A percentile compares a stretch with the other conserved stretches of the same genome.
Conservation (phyloP, 179 eudicot genomes). For the Patellifolia procumbens region DNA sequence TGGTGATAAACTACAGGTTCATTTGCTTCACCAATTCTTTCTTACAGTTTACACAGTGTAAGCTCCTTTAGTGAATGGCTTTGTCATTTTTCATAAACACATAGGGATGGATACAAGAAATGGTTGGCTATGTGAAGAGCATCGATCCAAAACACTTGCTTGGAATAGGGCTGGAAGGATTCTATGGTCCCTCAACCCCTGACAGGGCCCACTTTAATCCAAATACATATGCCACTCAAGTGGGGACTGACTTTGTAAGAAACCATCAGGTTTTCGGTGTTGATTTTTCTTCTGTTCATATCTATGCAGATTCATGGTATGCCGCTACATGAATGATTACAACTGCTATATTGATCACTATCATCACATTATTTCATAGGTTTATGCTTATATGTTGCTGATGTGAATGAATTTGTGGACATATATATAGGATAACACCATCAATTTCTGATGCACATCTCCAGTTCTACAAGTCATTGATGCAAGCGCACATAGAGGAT, state of each 20-base stretch:
- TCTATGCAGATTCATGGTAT: conserved; percentile 94
- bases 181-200: conserved; percentile 80
- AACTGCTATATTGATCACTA: too few relatives aligned
- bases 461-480: conserved; percentile 68
- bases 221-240: conserved; percentile 53
- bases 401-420: not conserved
- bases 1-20: conserved; percentile 80
- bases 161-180: conserved; percentile 89
- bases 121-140: conserved; percentile 72
- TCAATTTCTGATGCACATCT: conserved; percentile 47
- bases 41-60: not conserved
- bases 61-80: too few relatives aligned
- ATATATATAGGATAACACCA: conserved; percentile 55
- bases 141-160: conserved; percentile 80
- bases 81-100: not conserved
- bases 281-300: conserved; percentile 92
- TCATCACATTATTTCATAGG: too few relatives aligned
- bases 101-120: conserved; percentile 91
- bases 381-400: too few relatives aligned
- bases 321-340: not conserved
- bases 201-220: conserved; percentile 71
- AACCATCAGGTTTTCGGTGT: conserved; percentile 59
- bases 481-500: conserved; percentile 80
- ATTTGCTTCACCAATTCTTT: not conserved
- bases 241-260: conserved; percentile 82